Evolutionary conservation across 2,329 filamentous ascomycete species (phyloP), one percentile per base, ranked within the genome.

Genomic region (Claviceps sp.): DNA sequence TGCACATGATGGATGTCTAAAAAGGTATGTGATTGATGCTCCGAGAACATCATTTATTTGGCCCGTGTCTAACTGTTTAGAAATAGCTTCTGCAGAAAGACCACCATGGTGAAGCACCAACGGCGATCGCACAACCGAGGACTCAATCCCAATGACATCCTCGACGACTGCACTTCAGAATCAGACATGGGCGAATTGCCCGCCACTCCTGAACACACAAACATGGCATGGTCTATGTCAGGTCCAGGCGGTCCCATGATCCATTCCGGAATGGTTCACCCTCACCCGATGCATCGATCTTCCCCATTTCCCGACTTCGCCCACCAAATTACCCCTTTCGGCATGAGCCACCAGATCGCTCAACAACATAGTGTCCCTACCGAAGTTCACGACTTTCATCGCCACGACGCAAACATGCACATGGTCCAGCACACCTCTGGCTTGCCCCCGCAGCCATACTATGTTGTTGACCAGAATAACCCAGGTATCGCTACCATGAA

Each of bases 21-120:
- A 83, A 67, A 82, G 77, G 76, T 79, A 50, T 18, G 54, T 47
- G 16, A 20, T 37, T 34, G 34, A 13, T 54, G 14, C 5, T 9
- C 6, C 9, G 13, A 13, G 3, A 7, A 37, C 11, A 14, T 3
- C 0, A 18, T 5, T 34, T n/a, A 2, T 6, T 34, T 18, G 13
- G 20, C 8, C 30, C 41, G 18, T 41, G 38, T 13, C 37, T 48
- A 41, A 49, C 46, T 16, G 5, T 18, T 26, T 8, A 18, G n/a
- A 38, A 41, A 20, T 57, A 84, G 82, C 64, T 86, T 86, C 63
- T 86, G 82, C 65, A 75, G 83, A 51, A 86, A 86, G 65, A 85
- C 82, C 5, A 85, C 81, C 52, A 82, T 83, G 79, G 77, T 84
- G 51, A 84, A 84, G 66, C 80, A 83, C 62, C 78, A 83, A 61